Conservation (phyloP, 768 basidiomycete genomes). For the Phanerodontia chrysosporium region DNA sequence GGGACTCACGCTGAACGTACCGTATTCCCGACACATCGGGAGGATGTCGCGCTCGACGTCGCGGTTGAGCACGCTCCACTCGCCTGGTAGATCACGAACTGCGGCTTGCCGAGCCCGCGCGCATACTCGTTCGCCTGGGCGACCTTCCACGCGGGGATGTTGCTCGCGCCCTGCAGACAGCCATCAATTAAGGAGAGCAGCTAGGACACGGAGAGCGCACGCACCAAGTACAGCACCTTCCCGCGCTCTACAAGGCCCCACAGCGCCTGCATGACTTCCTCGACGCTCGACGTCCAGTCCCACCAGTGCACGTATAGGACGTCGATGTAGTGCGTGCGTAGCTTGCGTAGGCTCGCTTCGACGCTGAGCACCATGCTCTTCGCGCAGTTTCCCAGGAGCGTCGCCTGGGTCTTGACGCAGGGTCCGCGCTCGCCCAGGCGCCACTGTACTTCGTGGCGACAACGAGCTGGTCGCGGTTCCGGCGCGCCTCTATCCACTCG, state of each 20-base stretch:
- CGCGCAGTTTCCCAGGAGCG: constrained; percentile 33
- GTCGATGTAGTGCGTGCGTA: constrained; percentile 39
- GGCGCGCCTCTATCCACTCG: constrained; percentile 30
- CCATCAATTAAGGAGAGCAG: not conserved
- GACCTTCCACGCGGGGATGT: constrained; percentile 32
- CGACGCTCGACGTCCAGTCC: constrained; percentile 34
- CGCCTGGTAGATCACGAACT: constrained; percentile 38
- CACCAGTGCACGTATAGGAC: constrained; percentile 40
- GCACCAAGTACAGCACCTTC: constrained; percentile 29
- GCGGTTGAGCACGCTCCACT: constrained; percentile 25
- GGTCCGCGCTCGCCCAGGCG: not conserved
- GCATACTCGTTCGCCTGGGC: constrained; percentile 36
- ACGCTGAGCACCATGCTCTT: constrained; percentile 29
- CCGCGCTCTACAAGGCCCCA: constrained; percentile 31
- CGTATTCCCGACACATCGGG: constrained; percentile 27
- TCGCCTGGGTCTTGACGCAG: constrained; percentile 15
- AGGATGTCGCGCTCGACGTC: constrained; percentile 42
- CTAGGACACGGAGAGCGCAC: not conserved
- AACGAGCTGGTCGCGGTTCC: constrained; percentile 33
- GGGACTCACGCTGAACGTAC: no score
- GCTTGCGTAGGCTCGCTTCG: constrained; percentile 31
- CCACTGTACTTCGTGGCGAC: constrained; percentile 20
- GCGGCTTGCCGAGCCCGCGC: constrained; percentile 31
- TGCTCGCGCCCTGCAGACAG: constrained; percentile 18
- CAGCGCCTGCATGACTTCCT: constrained; percentile 35